Evolutionary conservation across 2,329 filamentous ascomycete genomes (phyloP), one percentile per base, ranked within the genome.

Genomic region (Colletotrichum eremochloae): DNA sequence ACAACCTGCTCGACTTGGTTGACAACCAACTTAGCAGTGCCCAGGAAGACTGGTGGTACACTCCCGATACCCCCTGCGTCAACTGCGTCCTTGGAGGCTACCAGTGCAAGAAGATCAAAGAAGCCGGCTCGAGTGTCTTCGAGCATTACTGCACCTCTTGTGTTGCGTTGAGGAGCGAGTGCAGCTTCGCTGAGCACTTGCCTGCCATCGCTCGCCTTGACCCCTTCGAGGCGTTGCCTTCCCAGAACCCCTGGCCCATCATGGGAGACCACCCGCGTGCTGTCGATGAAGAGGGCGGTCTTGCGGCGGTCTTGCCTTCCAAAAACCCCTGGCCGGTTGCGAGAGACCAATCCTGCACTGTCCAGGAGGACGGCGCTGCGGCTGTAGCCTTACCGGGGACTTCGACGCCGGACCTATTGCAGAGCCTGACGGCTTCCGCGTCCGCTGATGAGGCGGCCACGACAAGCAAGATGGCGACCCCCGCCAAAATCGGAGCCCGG

Each of bases 401-500:
- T n/a, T 74, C 72, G 36, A 71, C 67, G 5, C 73, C 77, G 4
- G 81, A 81, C 55, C 58, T 81, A n/a, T 69, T 77, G 40, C 63
- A 48, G 53, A 77, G 75, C 33, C 36, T 78, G 53, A 76, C 74
- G 24, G 58, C 52, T 48, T 75, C 68, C 40, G 53, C 46, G 42
- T 75, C 67, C 40, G 69, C 76, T 14, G 76, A 75, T 3, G 77
- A 76, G 29, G 72, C 76, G 62, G 73, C 68, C n/a, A 57, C 76
- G 7, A 14, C 67, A 46, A 75, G 75, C 33, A 80, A 80, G 50
- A 77, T 77, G 5, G 76, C 75, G 2, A 75, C 79, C 55, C 81
- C 76, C 65, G 86, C 91, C 61, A 95, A 94, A 80, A 90, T 90
- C 73, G 93, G 90, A 65, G 90, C 92, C 63, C 89, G 94, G 18